Base-by-base conservation (phyloP, 2,329 filamentous ascomycete genomes). In the Ceratocystis papillata region DNA sequence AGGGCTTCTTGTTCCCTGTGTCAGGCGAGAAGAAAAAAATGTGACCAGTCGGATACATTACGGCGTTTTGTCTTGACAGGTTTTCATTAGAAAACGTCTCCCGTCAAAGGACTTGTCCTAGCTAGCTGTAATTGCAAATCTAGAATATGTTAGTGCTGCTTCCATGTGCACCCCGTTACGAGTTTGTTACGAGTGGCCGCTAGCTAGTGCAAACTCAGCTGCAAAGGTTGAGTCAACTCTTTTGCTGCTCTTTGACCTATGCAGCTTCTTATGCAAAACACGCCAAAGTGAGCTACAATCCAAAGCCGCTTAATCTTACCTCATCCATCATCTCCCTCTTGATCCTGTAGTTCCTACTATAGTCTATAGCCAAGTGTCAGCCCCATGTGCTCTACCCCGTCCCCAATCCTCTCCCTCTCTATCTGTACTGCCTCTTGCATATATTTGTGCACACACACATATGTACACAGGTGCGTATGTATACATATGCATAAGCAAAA, bases 241-340 rank as follows among this genome's bases (percentile, higher is more conserved):
- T 41, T 41, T 12, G 37, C 10, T 12, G 10, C 25, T 20, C 20
- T 25, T 15, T 22, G 48, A 53, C 48, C 22, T 25, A 30, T 30
- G 33, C 55, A 59, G 55, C 55, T 59, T n/a, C 55, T 15, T 10
- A 17, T 33, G 55, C 15, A 59, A 59, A 30, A 37, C 55, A 33
- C 6, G 7, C 25, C 12, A 41, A 33, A 7, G 28, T 30, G 25
- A 20, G 28, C 55, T 33, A 37, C 55, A 37, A 33, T 59, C 55
- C 17, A 59, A 59, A 15, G n/a, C 28, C 55, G 55, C 25, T 59
- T 59, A 59, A 33, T 59, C 55, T 59, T 59, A 59, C 55, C 33
- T 28, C 20, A 59, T 59, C 22, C 7, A 50, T 59, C 28, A 59
- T 30, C 8, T 25, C 20, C 20, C 8, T 59, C 55, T 59, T 37